These are phyloP conservation scores for Termitomyces sp. DNA, from an alignment of 768 basidiomycete species.

Conservation along the genomic window DNA sequence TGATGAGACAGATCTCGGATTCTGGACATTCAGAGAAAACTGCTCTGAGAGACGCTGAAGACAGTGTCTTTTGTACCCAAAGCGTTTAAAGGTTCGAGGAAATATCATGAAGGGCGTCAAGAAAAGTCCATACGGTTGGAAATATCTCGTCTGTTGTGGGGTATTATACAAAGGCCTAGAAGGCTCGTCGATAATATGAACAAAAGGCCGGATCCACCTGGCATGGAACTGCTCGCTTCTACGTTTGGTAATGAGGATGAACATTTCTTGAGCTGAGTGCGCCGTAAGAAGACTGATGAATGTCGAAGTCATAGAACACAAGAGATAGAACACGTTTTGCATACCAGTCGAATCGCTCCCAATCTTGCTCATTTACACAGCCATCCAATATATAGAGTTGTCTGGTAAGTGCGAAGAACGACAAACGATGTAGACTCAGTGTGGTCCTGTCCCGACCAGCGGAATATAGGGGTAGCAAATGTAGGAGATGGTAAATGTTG, in stretches of 20 bases:
- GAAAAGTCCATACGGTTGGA: not conserved
- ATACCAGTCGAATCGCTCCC: constrained; percentile 3
- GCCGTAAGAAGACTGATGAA: constrained; percentile 4
- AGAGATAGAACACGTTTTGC: constrained; percentile 3
- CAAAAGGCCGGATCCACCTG: constrained; percentile 5
- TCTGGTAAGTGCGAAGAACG: not conserved
- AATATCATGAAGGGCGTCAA: not conserved
- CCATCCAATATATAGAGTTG: constrained; percentile 3
- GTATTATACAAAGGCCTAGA: not conserved
- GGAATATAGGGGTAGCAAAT: constrained; percentile 3
- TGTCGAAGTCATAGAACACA: constrained; percentile 3
- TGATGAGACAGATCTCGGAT: not conserved
- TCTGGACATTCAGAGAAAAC: not conserved
- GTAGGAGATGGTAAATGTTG: constrained; percentile 1
- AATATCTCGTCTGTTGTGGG: not conserved
- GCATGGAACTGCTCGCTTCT: not conserved
- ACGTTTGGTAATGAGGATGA: constrained; percentile 2
- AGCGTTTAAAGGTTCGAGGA: not conserved
- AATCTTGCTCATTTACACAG: not conserved
- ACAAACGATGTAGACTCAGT: not conserved
- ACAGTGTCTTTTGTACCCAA: not conserved
- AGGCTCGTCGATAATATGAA: not conserved
- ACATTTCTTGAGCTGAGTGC: constrained; percentile 1
- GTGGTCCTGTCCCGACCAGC: not conserved
- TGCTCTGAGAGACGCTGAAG: not conserved